Evolutionary conservation across 805 yeast genomes (phyloP).

Genomic region (Scheffersomyces amazonensis): DNA sequence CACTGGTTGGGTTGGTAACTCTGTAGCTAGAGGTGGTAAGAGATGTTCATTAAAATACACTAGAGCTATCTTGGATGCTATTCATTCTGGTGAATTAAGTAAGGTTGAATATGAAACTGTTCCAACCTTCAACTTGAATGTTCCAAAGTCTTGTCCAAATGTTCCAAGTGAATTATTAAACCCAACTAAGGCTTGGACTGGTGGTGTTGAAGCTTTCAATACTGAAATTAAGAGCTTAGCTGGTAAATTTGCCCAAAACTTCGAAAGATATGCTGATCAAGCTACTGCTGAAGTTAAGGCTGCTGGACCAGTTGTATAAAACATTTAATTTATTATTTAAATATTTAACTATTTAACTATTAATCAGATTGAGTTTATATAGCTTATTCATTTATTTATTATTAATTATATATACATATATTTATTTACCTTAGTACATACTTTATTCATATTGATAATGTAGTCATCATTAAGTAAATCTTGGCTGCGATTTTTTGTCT

Average conservation of each 20-base stretch:
- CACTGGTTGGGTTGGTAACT: conserved; percentile 98
- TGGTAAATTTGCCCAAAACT: conserved; percentile 77
- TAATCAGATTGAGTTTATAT: too few relatives aligned
- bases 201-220: conserved; percentile 36
- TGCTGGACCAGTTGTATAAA: conserved; percentile 79
- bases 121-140: conserved; percentile 81
- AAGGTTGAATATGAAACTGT: conserved; percentile 78
- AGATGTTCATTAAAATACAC: conserved; percentile 98
- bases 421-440: too few relatives aligned
- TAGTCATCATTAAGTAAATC: too few relatives aligned
- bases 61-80: conserved; percentile 91
- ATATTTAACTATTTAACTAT: too few relatives aligned
- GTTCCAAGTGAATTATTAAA: conserved; percentile 85
- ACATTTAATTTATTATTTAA: too few relatives aligned
- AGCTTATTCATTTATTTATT: too few relatives aligned
- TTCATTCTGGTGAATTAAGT: conserved; percentile 85
- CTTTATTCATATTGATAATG: too few relatives aligned
- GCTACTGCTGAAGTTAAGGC: conserved; percentile 85
- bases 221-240: conserved; percentile 60
- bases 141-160: conserved; percentile 77
- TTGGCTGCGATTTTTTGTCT: too few relatives aligned
- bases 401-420: too few relatives aligned
- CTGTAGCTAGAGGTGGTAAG: conserved; percentile 90
- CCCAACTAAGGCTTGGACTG: conserved; percentile 80
- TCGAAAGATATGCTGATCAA: conserved; percentile 75